These are phyloP conservation scores for Tagetes patula DNA, from an alignment of 129 eudicot genomes.

Conservation along the genomic window DNA sequence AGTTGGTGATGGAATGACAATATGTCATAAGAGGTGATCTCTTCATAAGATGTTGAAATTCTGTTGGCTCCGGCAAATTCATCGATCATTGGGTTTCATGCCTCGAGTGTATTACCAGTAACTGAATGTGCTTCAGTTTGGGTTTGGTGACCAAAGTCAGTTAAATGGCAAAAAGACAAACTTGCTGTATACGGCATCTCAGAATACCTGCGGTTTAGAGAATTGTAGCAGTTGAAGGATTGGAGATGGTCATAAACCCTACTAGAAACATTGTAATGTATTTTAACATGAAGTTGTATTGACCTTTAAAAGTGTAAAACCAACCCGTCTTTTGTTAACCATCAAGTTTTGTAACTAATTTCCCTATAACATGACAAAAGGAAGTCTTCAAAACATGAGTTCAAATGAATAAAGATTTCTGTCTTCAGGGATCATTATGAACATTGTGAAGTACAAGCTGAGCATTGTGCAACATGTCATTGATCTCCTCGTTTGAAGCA, in stretches of 20 bases:
- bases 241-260: conserved; percentile 8
- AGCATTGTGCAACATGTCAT: conserved; percentile 63
- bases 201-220: conserved; percentile 9
- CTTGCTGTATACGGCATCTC: conserved; percentile 9
- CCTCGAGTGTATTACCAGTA: neutral
- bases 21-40: conserved; percentile 68
- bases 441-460: conserved; percentile 61
- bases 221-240: neutral
- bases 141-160: conserved; percentile 13
- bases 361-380: neutral
- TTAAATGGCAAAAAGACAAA: neutral
- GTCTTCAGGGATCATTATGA: conserved; percentile 53
- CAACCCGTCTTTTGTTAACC: conserved; percentile 11
- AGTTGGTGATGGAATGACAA: conserved; percentile 96
- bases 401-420: conserved; percentile 11
- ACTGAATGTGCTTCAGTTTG: conserved; percentile 12
- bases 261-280: conserved; percentile 13
- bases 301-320: conserved; percentile 9
- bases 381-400: neutral
- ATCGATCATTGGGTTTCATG: conserved; percentile 16
- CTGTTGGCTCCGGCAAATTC: conserved; percentile 4
- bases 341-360: neutral
- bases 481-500: conserved; percentile 73
- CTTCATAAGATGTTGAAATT: conserved; percentile 1
- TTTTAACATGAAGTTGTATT: conserved; percentile 22